Evolutionary conservation across 2,329 filamentous ascomycete species (phyloP), one percentile per base, ranked within the genome.

Genomic region (Fusarium camptoceras): DNA sequence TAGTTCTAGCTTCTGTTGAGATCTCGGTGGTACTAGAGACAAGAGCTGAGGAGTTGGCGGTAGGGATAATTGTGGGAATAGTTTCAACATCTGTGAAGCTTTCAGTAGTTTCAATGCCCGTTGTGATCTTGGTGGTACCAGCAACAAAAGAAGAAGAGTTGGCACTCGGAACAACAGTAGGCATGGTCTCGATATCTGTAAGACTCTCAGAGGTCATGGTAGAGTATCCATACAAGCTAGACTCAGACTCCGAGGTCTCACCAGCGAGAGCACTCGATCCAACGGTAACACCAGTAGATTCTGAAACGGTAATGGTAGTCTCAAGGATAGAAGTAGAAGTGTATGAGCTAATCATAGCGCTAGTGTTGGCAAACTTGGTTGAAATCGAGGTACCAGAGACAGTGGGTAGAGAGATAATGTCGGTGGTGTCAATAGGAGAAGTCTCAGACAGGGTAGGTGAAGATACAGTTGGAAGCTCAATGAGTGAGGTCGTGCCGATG

Each of bases 121-220:
- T 49, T 0, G 61, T 50, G 2, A 27, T 28, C 6, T 48, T 28
- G 15, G 57, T 69, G 8, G 64, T 66, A 7, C 55, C 66, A n/a
- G 42, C n/a, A n/a, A 47, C 58, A 20, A 67, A 24, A 30, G 71
- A 72, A 25, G 60, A 72, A 2, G 72, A 73, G 27, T 50, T 60
- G 11, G 53, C 43, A 9, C 60, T 75, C 2, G 54, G 60, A 8
- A 60, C 25, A n/a, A 72, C 15, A 2, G 63, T 69, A 6, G 73
- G 73, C 54, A 74, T 72, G 1, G 73, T 75, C 60, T 75, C 73
- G 14, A 75, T 37, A 34, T 73, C 60, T 2, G 68, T 66, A 4
- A 64, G 8, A 6, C 44, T 64, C 20, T 47, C 25, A 1, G 70
- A 62, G 5, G 61, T 57, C 25, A 27, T 64, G 8, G 71, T 65